Evolutionary conservation across 2,329 filamentous ascomycete genomes (phyloP), one percentile per base, ranked within the genome.

Genomic region (Cladorrhinum sp.): DNA sequence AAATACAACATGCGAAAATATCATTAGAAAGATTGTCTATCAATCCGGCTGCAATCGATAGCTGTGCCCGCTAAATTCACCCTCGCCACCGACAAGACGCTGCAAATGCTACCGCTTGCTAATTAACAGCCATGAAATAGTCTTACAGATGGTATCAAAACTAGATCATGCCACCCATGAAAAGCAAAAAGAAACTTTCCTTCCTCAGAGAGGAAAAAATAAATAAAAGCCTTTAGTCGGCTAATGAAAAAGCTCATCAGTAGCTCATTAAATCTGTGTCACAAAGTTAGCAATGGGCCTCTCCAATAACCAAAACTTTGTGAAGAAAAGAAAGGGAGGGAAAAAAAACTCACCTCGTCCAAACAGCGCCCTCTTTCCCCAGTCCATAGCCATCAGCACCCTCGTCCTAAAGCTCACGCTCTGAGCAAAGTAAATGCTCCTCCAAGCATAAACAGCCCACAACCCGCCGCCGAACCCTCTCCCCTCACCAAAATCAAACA

Each of bases 341-440:
- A 18, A 51, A 6, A 3, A 57, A 50, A 60, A 79, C 88, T 79
- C 77, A 97, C 93, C 95, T 87, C 95, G 84, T 67, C 95, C 95
- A 78, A 99, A 99, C 22, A 99, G 76, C 12, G 92, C 91, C 73
- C 96, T 84, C 85, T 98, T 99, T n/a, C 86, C 88, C 95, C 95
- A 99, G 74, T 99, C 95, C 95, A 99, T 97, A 18, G 92, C 92
- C 75, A 99, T 81, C 70, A 99, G 76, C 65, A 92, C 85, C 64
- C 93, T 85, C 24, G 95, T 99, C 67, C 95, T 81, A 62, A 98
- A 83, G 75, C 93, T 97, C 52, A 99, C 95, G 71, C 92, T 96
- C 80, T 99, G 92, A 12, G 95, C 92, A 78, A 99, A 99, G 77
- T 99, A 99, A 13, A 97, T 89, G 65, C 91, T 93, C 64, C 95